Evolutionary conservation across 257 asterid species (phyloP), one percentile per base, ranked within the genome.

Genomic region (Scutellaria minor): DNA sequence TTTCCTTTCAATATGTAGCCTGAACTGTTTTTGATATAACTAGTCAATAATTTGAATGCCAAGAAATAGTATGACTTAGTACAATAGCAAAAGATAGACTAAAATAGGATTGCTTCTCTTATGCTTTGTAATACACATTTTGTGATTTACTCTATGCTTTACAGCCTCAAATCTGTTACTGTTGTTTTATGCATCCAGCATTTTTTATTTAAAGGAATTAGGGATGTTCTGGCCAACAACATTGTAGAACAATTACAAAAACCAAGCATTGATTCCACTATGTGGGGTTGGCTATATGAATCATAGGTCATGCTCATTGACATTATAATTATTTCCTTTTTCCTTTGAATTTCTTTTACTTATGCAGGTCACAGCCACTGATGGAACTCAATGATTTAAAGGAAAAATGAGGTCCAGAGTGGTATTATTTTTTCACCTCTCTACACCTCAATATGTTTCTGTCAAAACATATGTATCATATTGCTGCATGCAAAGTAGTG

Each of bases 301-400:
- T 31, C 37, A 31, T 31, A 2, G 2, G 4, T 31, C 5, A 4
- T 31, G 37, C 37, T 31, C 37, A 31, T 31, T 31, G 5, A 31
- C 37, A 31, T 31, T 31, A 31, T 4, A 31, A 2, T 1, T 31
- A 31, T 31, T 31, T 31, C 4, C 37, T 31, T 48, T 24, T 47
- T 55, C 65, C 24, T 50, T 55, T 48, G 66, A 11, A 42, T 66
- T 61, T 54, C 24, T 40, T 73, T 73, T 18, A 60, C 71, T 67
- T 24, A 18, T 82, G 85, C 88, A 88, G 90, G 89, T 84, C 91
- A 24, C 86, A 82, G 77, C 85, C 82, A 51, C 64, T 81, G 35
- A 76, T 81, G 80, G 85, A 82, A 66, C 74, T n/a, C 68, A 75
- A 79, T 59, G 74, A 84, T 74, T 73, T 75, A 37, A 75, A 67